Percentiles rank a stretch among this genome's conserved stretches.
Evolutionary conservation across 2,329 filamentous ascomycete species (phyloP).

Genomic region (Colletotrichum gigasporum): DNA sequence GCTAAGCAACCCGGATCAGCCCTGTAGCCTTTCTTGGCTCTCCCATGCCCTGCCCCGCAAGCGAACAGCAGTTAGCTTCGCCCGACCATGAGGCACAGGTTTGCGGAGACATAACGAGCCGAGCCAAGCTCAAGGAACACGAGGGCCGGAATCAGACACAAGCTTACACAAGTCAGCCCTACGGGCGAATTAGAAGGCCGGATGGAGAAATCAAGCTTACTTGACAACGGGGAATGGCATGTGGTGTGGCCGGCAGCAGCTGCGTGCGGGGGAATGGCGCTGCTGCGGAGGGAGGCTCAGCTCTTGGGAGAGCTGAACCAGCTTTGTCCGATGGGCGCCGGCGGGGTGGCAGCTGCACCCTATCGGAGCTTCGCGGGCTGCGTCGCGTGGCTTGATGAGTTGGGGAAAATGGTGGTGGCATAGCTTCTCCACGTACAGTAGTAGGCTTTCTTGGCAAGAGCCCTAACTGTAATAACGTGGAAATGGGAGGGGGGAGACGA

Average conservation of each 20-base stretch:
- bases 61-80: background rate
- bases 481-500: background rate
- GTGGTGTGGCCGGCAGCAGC: background rate
- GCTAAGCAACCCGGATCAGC: constrained; percentile 1
- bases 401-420: background rate
- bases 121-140: no score
- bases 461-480: no score
- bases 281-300: constrained; percentile 18
- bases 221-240: background rate
- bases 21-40: background rate
- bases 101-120: background rate
- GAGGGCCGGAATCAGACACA: no score
- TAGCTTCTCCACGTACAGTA: no score
- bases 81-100: no score
- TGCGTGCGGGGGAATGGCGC: background rate
- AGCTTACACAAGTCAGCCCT: background rate
- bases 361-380: background rate
- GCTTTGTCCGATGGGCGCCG: background rate
- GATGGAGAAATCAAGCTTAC: background rate
- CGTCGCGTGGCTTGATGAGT: background rate
- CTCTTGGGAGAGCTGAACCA: constrained; percentile 1
- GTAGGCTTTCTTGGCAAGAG: no score
- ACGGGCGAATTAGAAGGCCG: background rate
- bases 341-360: background rate
- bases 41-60: background rate